Percentiles rank a stretch among this genome's conserved stretches.
Evolutionary conservation across 2,329 filamentous ascomycete genomes (phyloP).

Genomic region (Cephalotrichum gorgonifer): DNA sequence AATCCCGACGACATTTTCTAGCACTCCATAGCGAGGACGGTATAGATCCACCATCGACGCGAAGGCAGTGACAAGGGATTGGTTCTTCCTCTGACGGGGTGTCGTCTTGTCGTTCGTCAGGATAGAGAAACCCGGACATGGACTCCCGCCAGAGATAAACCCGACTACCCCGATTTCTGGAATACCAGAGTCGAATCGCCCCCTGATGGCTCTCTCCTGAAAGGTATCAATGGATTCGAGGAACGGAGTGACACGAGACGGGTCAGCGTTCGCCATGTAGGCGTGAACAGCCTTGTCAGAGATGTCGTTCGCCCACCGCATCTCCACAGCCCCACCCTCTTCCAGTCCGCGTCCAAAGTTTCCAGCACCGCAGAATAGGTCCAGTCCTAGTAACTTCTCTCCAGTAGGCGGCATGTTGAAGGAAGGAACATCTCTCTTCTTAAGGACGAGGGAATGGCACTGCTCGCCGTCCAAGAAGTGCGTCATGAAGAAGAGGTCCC

Average conservation of each 20-base stretch:
- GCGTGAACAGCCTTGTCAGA: conserved; percentile 55
- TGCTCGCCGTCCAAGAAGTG: conserved; percentile 17
- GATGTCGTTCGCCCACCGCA: conserved; percentile 60
- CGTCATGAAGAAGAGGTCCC: conserved; percentile 56
- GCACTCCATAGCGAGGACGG: conserved; percentile 60
- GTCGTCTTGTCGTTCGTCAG: conserved; percentile 50
- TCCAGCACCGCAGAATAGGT: conserved; percentile 70
- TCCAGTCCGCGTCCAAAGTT: conserved; percentile 69
- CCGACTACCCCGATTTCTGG: conserved; percentile 54
- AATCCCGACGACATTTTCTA: conserved; percentile 69
- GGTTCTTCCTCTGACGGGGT: conserved; percentile 51
- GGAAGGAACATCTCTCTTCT: conserved; percentile 17
- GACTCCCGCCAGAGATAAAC: conserved; percentile 62
- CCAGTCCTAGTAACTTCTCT: conserved; percentile 46
- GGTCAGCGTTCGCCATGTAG: conserved; percentile 55
- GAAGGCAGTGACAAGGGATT: conserved; percentile 68
- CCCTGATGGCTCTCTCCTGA: conserved; percentile 43
- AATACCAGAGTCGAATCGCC: conserved; percentile 32
- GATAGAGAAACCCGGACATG: conserved; percentile 65
- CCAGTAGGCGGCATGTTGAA: conserved; percentile 20
- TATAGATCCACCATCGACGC: conserved; percentile 66
- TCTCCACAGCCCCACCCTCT: conserved; percentile 55
- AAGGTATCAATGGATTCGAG: conserved; percentile 65
- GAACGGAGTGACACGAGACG: conserved; percentile 39
- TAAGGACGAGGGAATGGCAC: background rate